phyloP scores from a whole-genome alignment of 441 rosid genomes.

The Eugenia klotzschiana region DNA sequence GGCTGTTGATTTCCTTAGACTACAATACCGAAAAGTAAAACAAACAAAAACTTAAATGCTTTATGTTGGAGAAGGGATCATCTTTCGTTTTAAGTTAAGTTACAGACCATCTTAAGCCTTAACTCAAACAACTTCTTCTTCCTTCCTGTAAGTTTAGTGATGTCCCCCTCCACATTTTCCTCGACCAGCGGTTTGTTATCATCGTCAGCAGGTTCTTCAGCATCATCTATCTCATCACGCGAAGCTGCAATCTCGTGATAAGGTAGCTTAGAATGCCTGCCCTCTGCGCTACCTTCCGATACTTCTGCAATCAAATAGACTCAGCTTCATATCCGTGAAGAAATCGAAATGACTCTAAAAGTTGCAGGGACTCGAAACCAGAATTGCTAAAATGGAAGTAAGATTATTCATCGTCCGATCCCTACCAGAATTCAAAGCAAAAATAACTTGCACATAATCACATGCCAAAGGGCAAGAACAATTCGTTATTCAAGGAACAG shows the following conservation, averaged over 20 bases:
- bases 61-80: not conserved
- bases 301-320: conserved; percentile 16
- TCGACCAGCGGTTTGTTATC: conserved; percentile 18
- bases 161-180: conserved; percentile 34
- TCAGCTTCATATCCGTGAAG: not conserved
- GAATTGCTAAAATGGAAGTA: not conserved
- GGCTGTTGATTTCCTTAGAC: not conserved
- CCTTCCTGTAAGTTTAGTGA: conserved; percentile 68
- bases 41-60: not conserved
- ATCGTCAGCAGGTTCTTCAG: conserved; percentile 25
- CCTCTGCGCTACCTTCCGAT: conserved; percentile 18
- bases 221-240: conserved; percentile 20
- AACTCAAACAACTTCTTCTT: conserved; percentile 65
- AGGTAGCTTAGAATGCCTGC: conserved; percentile 2
- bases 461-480: not conserved
- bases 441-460: too few species aligned
- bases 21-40: not conserved
- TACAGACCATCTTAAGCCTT: conserved; percentile 69
- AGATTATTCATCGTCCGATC: not conserved
- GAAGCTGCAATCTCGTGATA: conserved; percentile 16
- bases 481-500: not conserved
- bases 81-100: not conserved
- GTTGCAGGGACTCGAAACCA: not conserved
- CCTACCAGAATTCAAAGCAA: not conserved
- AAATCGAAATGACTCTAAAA: not conserved